phyloP scores from a whole-genome alignment of 257 asterid genomes.

The Scutellaria galericulata region DNA sequence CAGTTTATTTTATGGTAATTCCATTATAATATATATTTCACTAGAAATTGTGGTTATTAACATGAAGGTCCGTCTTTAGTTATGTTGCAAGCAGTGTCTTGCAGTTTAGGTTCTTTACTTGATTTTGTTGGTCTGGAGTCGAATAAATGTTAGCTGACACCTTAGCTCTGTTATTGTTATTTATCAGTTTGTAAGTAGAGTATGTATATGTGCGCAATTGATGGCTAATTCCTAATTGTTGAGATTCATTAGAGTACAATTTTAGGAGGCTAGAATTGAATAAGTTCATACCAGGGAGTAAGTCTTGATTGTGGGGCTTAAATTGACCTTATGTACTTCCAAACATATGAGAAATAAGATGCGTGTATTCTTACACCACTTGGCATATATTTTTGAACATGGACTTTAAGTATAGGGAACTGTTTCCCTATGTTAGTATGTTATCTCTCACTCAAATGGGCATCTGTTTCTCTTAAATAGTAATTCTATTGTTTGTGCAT shows the following conservation, averaged over 20 bases:
- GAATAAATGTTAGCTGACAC: constrained; percentile 15
- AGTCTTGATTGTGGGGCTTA: constrained; percentile 26
- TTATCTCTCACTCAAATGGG: not conserved
- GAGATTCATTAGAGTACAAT: constrained; percentile 11
- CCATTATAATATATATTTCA: constrained; percentile 3
- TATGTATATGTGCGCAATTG: not conserved
- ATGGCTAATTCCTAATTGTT: not conserved
- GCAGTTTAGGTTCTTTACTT: constrained; percentile 14
- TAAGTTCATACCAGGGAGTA: not conserved
- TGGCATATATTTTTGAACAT: constrained; percentile 9
- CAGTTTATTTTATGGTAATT: constrained; percentile 25
- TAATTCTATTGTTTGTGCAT: constrained; percentile 25
- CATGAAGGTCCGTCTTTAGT: constrained; percentile 4
- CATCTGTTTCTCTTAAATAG: constrained; percentile 15
- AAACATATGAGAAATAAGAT: constrained; percentile 6
- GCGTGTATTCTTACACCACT: not conserved
- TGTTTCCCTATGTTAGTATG: constrained; percentile 12
- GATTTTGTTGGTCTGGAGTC: constrained; percentile 10
- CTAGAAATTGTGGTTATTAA: constrained; percentile 25
- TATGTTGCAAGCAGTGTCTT: constrained; percentile 21
- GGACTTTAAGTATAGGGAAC: not conserved
- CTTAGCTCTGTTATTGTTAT: constrained; percentile 15
- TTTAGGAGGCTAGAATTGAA: constrained; percentile 14
- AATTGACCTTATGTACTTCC: constrained; percentile 4
- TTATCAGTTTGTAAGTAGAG: not conserved